phyloP scores from a whole-genome alignment of 768 basidiomycete species.

The Amanita subjunquillea region DNA sequence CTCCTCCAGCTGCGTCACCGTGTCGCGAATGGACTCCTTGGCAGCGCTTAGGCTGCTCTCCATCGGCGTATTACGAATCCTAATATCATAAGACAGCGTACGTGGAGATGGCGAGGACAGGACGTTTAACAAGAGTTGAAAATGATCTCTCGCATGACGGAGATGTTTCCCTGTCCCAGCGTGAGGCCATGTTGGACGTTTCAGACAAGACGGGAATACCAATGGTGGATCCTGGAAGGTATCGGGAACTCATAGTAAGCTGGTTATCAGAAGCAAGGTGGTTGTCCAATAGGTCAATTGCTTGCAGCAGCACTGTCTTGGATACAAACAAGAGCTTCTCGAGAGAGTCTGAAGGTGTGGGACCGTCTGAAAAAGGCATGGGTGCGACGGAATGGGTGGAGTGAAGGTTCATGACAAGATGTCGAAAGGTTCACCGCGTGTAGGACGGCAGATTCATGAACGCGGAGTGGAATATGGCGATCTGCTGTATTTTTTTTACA shows the following conservation, averaged over 20 bases:
- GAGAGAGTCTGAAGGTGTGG: conserved; percentile 15
- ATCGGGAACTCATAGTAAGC: conserved; percentile 56
- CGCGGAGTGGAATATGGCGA: neutral
- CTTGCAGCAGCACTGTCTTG: conserved; percentile 59
- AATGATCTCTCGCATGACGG: conserved; percentile 81
- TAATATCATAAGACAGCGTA: conserved; percentile 64
- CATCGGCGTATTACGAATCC: conserved; percentile 77
- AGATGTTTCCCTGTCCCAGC: conserved; percentile 62
- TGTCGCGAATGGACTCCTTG: conserved; percentile 39
- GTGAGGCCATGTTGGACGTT: neutral
- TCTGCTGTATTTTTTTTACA: neutral
- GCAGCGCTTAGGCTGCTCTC: conserved; percentile 59
- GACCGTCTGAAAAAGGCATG: neutral
- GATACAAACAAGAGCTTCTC: conserved; percentile 57
- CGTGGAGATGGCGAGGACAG: conserved; percentile 34
- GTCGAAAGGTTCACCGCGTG: neutral
- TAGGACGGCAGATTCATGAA: neutral
- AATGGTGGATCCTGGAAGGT: conserved; percentile 81
- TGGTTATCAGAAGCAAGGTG: conserved; percentile 60
- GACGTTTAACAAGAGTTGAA: conserved; percentile 52
- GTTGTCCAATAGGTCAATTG: conserved; percentile 60
- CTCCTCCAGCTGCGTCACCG: conserved; percentile 46
- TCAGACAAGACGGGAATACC: conserved; percentile 30
- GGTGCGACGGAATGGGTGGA: neutral
- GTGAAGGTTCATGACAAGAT: neutral